phyloP scores from a whole-genome alignment of 352 stramenopile species.

The Globisporangium camurandrum region DNA sequence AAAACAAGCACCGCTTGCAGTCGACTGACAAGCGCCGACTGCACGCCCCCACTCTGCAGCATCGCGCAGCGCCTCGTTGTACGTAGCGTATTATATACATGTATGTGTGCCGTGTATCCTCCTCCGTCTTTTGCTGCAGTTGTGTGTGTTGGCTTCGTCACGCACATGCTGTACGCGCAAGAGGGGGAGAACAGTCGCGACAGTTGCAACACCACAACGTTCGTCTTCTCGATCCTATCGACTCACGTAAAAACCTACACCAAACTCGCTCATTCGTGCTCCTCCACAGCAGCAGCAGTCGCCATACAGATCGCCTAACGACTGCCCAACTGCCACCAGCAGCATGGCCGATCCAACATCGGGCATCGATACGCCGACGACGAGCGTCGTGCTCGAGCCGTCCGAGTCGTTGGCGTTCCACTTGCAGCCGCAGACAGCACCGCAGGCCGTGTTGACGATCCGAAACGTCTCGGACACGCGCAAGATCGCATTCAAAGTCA shows the following conservation, averaged over 20 bases:
- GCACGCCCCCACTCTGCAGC: too few relatives aligned
- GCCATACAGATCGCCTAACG: too few relatives aligned
- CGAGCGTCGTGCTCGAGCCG: slow-evolving; percentile 76
- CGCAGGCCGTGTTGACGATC: slow-evolving; percentile 78
- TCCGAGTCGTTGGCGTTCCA: slow-evolving; percentile 75
- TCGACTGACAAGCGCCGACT: too few relatives aligned
- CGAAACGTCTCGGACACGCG: slow-evolving; percentile 72
- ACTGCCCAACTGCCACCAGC: not conserved
- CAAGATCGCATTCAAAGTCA: slow-evolving; percentile 87
- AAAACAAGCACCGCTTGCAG: too few relatives aligned
- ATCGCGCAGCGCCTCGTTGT: too few relatives aligned
- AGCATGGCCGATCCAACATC: not conserved
- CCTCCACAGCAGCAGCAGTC: not conserved
- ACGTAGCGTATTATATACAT: too few relatives aligned
- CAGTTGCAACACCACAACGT: too few relatives aligned
- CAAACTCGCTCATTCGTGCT: not conserved
- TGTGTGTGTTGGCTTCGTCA: too few relatives aligned
- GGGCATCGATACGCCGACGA: slow-evolving; percentile 55
- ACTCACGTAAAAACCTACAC: not conserved
- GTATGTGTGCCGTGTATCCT: too few relatives aligned
- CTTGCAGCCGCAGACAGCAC: slow-evolving; percentile 46
- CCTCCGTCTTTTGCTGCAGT: too few relatives aligned
- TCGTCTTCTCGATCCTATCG: not conserved
- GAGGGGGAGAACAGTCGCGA: too few relatives aligned
- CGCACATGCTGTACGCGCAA: too few relatives aligned